Evolutionary conservation across 257 asterid species (phyloP), one percentile per base, ranked within the genome.

Genomic region (Solanum clarkiae): DNA sequence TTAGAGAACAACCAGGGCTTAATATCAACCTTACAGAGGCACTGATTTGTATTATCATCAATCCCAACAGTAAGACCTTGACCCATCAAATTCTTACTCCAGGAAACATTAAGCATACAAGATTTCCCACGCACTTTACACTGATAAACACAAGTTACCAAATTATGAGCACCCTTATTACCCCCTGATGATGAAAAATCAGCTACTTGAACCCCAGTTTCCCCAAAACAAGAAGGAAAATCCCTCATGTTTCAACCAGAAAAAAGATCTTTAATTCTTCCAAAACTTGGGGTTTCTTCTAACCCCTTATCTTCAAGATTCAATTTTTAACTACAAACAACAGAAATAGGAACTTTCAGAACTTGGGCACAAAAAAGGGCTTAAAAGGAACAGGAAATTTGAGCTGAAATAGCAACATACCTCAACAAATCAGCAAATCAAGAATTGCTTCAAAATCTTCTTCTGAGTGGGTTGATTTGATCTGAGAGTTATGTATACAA

Each of bases 161-260:
- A 82, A 87, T 89, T 91, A 82, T 91, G 93, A 7, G 89, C 87
- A 44, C 83, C 90, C 84, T 84, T 91, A 69, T 84, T 88, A 62
- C 69, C 80, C 82, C 84, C 84, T 72, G 93, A 87, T n/a, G 90
- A 91, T 60, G 93, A 88, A 84, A 87, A 86, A 83, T 91, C 93
- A 55, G 92, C 93, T 60, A 91, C 93, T 84, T 91, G 93, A 84
- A 91, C 92, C 81, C 93, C 93, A 85, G 86, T 91, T 89, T 91
- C 93, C 60, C 92, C 92, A 85, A 91, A 91, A 88, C 93, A 91
- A 57, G 93, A 89, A 88, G 93, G 93, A 49, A 91, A 91, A 84
- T 91, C 93, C 80, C 87, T 89, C 93, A 91, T 91, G 60, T 75
- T 81, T 26, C 79, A 80, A 71, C 16, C 15, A 56, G 47, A 55